Evolutionary conservation across 2,329 filamentous ascomycete species (phyloP).

Genomic region (Ophiosphaerella herpotricha): DNA sequence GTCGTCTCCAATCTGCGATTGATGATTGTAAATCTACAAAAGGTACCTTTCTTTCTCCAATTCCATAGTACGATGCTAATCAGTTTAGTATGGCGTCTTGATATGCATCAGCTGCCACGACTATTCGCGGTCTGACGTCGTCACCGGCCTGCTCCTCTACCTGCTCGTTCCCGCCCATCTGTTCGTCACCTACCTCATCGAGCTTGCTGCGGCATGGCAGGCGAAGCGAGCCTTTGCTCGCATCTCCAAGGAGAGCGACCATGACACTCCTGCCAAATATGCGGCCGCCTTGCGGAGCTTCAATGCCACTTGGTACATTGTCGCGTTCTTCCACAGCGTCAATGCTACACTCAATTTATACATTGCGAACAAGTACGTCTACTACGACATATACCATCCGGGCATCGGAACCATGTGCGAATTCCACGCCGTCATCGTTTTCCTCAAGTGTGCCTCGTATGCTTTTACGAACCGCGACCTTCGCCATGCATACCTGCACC

Average conservation of each 20-base stretch:
- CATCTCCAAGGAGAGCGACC: slow-evolving; percentile 50
- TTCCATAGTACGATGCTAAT: slow-evolving; percentile 15
- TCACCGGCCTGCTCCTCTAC: slow-evolving; percentile 78
- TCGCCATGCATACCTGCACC: slow-evolving; percentile 85
- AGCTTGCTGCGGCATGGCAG: slow-evolving; percentile 78
- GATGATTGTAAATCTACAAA: slow-evolving; percentile 96
- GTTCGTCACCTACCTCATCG: slow-evolving; percentile 87
- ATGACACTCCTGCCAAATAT: slow-evolving; percentile 58
- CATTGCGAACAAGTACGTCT: slow-evolving; percentile 83
- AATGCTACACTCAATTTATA: slow-evolving; percentile 83
- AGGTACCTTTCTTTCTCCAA: slow-evolving; percentile 58
- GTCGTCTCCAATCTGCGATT: slow-evolving; percentile 92
- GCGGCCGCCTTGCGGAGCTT: slow-evolving; percentile 68
- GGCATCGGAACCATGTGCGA: slow-evolving; percentile 90
- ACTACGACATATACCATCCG: slow-evolving; percentile 89
- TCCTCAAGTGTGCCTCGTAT: slow-evolving; percentile 94
- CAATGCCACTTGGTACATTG: slow-evolving; percentile 75
- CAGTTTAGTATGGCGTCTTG: slow-evolving; percentile 80
- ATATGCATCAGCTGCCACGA: slow-evolving; percentile 92
- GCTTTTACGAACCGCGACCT: slow-evolving; percentile 96
- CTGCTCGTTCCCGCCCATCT: slow-evolving; percentile 89
- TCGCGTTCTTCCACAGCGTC: slow-evolving; percentile 78
- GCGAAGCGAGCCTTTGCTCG: slow-evolving; percentile 70
- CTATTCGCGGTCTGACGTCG: slow-evolving; percentile 76
- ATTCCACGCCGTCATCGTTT: slow-evolving; percentile 90